A percentile compares a stretch with the other conserved stretches of the same genome.
phyloP scores from a whole-genome alignment of 495 filamentous ascomycete species.

The Podospora bellae-mahoneyi region DNA sequence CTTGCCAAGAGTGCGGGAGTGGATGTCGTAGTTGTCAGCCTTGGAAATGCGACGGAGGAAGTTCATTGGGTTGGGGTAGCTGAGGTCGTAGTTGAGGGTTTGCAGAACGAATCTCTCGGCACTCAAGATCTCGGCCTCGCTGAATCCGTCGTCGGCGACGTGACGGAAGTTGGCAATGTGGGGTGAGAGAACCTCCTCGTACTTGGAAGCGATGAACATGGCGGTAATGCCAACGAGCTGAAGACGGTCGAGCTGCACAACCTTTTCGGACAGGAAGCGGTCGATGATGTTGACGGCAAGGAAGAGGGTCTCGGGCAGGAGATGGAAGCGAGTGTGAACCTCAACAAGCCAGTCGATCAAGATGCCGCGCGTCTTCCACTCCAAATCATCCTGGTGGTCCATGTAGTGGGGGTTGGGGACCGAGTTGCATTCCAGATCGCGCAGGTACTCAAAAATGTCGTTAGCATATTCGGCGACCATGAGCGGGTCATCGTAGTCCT shows the following conservation, averaged over 20 bases:
- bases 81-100: slow-evolving; percentile 92
- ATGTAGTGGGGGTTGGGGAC: slow-evolving; percentile 93
- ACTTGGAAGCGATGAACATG: slow-evolving; percentile 99
- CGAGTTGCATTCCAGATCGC: slow-evolving; percentile 76
- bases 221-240: slow-evolving; percentile 96
- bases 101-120: slow-evolving; percentile 90
- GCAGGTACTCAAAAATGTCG: slow-evolving; percentile 96
- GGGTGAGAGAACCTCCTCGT: slow-evolving; percentile 94
- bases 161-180: slow-evolving; percentile 96
- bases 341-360: slow-evolving; percentile 98
- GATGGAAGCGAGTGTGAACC: slow-evolving; percentile 93
- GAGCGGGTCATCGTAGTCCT: slow-evolving; percentile 87
- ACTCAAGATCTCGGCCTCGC: slow-evolving; percentile 93
- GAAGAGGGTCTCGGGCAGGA: slow-evolving; percentile 97
- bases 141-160: slow-evolving; percentile 94
- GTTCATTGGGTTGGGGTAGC: slow-evolving; percentile 99
- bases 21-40: slow-evolving; percentile 96
- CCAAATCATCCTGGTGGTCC: slow-evolving; percentile 84
- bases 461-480: slow-evolving; percentile 98
- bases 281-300: slow-evolving; percentile 97
- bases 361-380: slow-evolving; percentile 98
- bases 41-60: slow-evolving; percentile 97
- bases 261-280: slow-evolving; percentile 88
- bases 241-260: slow-evolving; percentile 90
- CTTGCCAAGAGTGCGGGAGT: slow-evolving; percentile 93